These are phyloP conservation scores for Neopestalotiopsis sp. DNA, from an alignment of 2,329 filamentous ascomycete species.

Conservation along the genomic window DNA sequence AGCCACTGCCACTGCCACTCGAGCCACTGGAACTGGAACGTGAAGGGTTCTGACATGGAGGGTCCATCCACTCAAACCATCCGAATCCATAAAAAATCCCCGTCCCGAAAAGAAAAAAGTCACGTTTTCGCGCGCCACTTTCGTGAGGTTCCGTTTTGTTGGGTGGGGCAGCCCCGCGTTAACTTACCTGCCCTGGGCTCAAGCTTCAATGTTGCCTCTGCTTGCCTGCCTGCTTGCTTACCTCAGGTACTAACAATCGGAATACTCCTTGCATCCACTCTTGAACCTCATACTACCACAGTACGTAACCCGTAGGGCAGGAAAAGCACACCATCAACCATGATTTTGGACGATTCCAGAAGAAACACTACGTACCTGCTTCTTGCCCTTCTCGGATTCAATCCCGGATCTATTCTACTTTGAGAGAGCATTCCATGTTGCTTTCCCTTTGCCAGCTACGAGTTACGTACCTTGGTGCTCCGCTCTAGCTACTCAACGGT, in stretches of 20 bases:
- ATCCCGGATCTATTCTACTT: not conserved
- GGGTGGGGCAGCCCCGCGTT: not conserved
- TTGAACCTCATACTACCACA: not conserved
- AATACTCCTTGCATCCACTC: too few species aligned
- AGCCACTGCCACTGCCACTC: too few species aligned
- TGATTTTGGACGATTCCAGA: not conserved
- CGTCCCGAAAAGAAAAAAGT: not conserved
- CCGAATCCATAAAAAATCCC: too few species aligned
- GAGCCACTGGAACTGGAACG: too few species aligned
- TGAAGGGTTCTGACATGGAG: too few species aligned
- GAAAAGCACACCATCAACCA: not conserved
- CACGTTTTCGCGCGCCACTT: slow-evolving; percentile 13
- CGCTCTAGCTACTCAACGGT: not conserved
- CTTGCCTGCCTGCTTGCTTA: not conserved
- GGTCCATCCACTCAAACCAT: too few species aligned
- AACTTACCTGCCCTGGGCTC: too few species aligned
- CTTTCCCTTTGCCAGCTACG: not conserved
- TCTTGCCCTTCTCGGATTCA: not conserved
- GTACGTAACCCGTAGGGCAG: not conserved
- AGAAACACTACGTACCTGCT: not conserved
- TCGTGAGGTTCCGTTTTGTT: not conserved
- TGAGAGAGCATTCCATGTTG: not conserved
- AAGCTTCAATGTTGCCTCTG: not conserved
- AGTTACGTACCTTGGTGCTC: too few species aligned
- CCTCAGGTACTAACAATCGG: not conserved